Conservation (phyloP, 805 yeast genomes). For the Wickerhamiella bombiphila region DNA sequence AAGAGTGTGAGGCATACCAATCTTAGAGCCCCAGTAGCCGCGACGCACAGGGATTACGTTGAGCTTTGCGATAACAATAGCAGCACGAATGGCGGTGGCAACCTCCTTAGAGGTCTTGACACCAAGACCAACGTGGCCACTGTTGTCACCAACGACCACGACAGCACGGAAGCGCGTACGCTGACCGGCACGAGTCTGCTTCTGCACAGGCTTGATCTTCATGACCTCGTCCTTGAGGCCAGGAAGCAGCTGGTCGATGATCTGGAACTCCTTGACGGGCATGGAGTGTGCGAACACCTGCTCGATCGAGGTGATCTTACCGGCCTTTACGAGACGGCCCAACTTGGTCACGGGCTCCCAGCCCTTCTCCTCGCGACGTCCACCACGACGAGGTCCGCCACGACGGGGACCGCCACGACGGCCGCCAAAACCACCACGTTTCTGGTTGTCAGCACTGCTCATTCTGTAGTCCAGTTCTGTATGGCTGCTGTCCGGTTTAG, state of each 20-base stretch:
- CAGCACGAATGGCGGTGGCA: conserved; percentile 99
- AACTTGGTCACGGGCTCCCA: conserved; percentile 99
- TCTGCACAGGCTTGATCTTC: conserved; percentile 99
- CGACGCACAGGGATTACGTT: conserved; percentile 99
- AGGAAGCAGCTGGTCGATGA: conserved; percentile 93
- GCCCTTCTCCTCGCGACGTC: conserved; percentile 92
- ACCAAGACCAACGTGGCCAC: conserved; percentile 99
- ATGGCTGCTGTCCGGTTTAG: too few species aligned
- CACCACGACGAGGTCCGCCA: conserved; percentile 52
- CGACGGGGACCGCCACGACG: conserved; percentile 24
- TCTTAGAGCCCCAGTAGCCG: conserved; percentile 99
- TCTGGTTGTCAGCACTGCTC: conserved; percentile 15
- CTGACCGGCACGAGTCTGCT: conserved; percentile 99
- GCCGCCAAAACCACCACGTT: conserved; percentile 28
- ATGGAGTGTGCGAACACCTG: conserved; percentile 98
- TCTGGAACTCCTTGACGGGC: conserved; percentile 99
- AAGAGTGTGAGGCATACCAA: conserved; percentile 99
- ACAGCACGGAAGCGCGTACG: conserved; percentile 99
- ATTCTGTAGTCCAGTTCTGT: too few species aligned
- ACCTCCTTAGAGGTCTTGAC: conserved; percentile 99
- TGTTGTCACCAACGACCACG: conserved; percentile 97
- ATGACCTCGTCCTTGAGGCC: conserved; percentile 94
- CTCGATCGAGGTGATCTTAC: conserved; percentile 91
- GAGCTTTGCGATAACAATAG: conserved; percentile 97
- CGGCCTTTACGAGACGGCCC: conserved; percentile 99